phyloP scores from a whole-genome alignment of 768 basidiomycete genomes.

The Suillus lakei region DNA sequence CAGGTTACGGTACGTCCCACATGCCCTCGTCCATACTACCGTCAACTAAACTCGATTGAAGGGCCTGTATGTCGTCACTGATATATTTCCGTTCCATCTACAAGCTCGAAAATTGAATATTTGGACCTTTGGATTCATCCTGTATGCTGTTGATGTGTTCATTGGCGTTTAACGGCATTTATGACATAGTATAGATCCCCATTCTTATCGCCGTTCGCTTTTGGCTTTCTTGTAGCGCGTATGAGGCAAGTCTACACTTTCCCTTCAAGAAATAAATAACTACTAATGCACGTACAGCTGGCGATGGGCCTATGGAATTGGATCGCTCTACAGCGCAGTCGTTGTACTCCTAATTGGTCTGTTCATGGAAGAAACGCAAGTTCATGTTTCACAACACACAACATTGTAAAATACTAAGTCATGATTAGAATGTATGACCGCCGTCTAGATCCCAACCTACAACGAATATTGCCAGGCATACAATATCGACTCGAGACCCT shows the following conservation, averaged over 20 bases:
- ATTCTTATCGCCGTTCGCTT: slow-evolving; percentile 35
- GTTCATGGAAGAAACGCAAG: slow-evolving; percentile 56
- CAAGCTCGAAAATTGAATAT: slow-evolving; percentile 56
- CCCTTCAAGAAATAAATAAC: no score
- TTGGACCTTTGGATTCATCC: slow-evolving; percentile 59
- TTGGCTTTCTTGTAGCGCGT: slow-evolving; percentile 33
- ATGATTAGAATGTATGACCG: slow-evolving; percentile 50
- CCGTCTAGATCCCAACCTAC: slow-evolving; percentile 28
- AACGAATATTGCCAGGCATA: slow-evolving; percentile 33
- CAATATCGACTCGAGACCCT: slow-evolving; percentile 50
- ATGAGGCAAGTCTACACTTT: slow-evolving; percentile 22
- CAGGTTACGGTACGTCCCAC: slow-evolving; percentile 47
- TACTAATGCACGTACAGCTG: slow-evolving; percentile 35
- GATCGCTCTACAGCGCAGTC: slow-evolving; percentile 48
- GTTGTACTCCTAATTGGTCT: slow-evolving; percentile 51
- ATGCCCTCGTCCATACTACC: background rate
- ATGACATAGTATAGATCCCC: slow-evolving; percentile 34
- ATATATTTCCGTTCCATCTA: slow-evolving; percentile 58
- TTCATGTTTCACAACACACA: background rate
- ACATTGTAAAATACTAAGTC: background rate
- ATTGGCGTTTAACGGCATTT: slow-evolving; percentile 31
- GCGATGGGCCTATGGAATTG: slow-evolving; percentile 60
- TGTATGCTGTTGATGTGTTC: slow-evolving; percentile 49
- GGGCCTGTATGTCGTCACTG: slow-evolving; percentile 52
- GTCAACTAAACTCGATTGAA: slow-evolving; percentile 12